Conservation (phyloP, 192 early-diverging fungal species). For the Phlyctochytrium planicorne region DNA sequence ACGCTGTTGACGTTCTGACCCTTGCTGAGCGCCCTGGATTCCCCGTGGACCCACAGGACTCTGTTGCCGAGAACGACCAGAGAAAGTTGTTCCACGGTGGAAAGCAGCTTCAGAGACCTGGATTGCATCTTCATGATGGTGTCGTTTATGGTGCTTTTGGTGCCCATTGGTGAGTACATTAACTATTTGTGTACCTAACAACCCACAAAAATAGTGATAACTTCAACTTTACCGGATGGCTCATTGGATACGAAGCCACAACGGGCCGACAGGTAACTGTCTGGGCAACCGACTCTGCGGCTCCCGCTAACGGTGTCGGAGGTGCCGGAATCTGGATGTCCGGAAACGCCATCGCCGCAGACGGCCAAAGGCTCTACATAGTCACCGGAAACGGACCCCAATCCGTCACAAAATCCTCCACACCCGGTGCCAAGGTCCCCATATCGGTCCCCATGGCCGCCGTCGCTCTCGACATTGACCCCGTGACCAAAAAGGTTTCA, state of each 20-base stretch:
- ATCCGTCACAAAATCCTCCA: background rate
- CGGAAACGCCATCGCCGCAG: conserved; percentile 6
- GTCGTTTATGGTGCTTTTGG: conserved; percentile 25
- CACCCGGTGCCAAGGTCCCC: conserved; percentile 3
- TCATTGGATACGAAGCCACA: conserved; percentile 6
- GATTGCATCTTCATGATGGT: background rate
- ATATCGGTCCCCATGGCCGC: background rate
- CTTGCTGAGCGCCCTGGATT: conserved; percentile 4
- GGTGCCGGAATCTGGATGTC: conserved; percentile 18
- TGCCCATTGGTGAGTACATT: conserved; percentile 14
- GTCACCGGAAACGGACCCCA: background rate
- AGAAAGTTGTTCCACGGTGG: conserved; percentile 7
- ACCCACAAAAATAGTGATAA: conserved; percentile 9
- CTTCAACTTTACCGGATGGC: conserved; percentile 13
- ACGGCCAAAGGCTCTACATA: background rate
- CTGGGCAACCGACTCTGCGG: conserved; percentile 1
- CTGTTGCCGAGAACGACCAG: conserved; percentile 15
- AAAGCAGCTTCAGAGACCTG: conserved; percentile 5
- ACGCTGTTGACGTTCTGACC: conserved; percentile 12
- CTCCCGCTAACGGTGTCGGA: no score
- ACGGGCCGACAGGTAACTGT: background rate
- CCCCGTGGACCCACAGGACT: conserved; percentile 7
- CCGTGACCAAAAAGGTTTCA: background rate
- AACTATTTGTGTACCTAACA: no score
- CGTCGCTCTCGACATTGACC: conserved; percentile 6